A percentile compares a stretch with the other conserved stretches of the same genome.
Conservation (phyloP, 192 early-diverging fungal genomes). For the Allomyces arbusculus region DNA sequence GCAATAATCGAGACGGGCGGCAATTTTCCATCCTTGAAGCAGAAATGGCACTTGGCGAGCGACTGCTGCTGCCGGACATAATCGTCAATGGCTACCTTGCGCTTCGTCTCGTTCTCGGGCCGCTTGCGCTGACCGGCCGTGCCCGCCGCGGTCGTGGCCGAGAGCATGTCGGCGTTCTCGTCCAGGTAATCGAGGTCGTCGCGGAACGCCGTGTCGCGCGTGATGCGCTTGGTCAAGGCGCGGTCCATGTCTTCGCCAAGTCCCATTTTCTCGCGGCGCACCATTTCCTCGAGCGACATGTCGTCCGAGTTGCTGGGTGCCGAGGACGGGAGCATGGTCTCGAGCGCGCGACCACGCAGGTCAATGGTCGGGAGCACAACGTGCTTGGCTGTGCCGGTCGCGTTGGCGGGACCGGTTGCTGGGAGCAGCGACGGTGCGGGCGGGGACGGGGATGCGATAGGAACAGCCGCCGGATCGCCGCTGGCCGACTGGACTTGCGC, state of each 20-base stretch:
- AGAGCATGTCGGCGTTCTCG: constrained; percentile 60
- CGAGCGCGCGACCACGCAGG: too few relatives aligned
- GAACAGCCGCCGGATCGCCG: too few relatives aligned
- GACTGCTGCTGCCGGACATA: constrained; percentile 39
- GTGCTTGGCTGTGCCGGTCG: too few relatives aligned
- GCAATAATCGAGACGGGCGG: constrained; percentile 53
- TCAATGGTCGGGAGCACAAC: too few relatives aligned
- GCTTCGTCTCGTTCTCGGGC: constrained; percentile 33
- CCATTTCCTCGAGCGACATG: not conserved
- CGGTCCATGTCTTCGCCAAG: not conserved
- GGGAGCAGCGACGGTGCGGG: too few relatives aligned
- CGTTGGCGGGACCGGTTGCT: too few relatives aligned
- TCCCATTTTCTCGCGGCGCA: not conserved
- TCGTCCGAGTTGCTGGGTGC: not conserved
- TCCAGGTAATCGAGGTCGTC: constrained; percentile 83
- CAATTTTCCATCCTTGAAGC: constrained; percentile 44
- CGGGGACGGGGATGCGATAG: too few relatives aligned
- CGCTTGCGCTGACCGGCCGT: constrained; percentile 43
- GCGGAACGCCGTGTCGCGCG: constrained; percentile 3
- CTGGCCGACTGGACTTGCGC: too few relatives aligned
- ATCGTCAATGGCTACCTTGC: constrained; percentile 14
- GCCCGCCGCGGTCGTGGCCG: constrained; percentile 28
- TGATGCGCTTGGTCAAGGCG: not conserved
- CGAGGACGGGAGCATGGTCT: too few relatives aligned
- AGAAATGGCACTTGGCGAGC: constrained; percentile 53